Evolutionary conservation across 2,329 filamentous ascomycete species (phyloP), one percentile per base, ranked within the genome.

Genomic region (Cryphonectria nitschkei): DNA sequence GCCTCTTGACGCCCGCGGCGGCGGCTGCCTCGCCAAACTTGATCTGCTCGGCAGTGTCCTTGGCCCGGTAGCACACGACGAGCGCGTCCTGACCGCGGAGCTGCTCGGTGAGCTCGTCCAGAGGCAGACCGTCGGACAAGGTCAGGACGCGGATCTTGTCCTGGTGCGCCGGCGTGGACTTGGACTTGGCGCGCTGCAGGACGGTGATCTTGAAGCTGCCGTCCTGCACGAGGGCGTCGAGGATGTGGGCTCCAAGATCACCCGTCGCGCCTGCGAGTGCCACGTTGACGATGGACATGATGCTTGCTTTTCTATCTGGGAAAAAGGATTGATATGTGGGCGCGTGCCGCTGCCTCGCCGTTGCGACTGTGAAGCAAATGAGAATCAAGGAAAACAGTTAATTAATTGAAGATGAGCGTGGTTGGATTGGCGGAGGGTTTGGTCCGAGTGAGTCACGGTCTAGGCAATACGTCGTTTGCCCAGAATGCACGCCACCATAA

Each of bases 241-340:
- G 77, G 41, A 82, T 74, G 13, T 76, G 77, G 26, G 69, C 72
- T 63, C 81, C 81, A 4, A 83, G 76, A 70, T 78, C 79, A 70
- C 81, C 81, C 61, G 76, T 81, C 50, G 80, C 80, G 65, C 81
- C 82, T 62, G 82, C 77, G 16, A 83, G 73, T 29, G 79, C 75
- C 50, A 83, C 79, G 1, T 77, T 81, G 68, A 78, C 75, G 64
- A 81, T 77, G 1, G 77, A 70, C 78, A 81, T 81, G 58, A 5
- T 64, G 61, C 73, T 85, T 84, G 69, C 86, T 84, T 46, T 50
- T 86, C 84, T n/a, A n/a, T 52, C 41, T 32, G 50, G 26, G 46
- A 13, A 5, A 19, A 19, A 13, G 19, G 32, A 0, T 39, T 39
- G 37, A 9, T 7, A 14, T 1, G 4, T 19, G 29, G 1, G 26